Evolutionary conservation across 1,139 yeast genomes (phyloP).

Genomic region (Nadsonia commutata): DNA sequence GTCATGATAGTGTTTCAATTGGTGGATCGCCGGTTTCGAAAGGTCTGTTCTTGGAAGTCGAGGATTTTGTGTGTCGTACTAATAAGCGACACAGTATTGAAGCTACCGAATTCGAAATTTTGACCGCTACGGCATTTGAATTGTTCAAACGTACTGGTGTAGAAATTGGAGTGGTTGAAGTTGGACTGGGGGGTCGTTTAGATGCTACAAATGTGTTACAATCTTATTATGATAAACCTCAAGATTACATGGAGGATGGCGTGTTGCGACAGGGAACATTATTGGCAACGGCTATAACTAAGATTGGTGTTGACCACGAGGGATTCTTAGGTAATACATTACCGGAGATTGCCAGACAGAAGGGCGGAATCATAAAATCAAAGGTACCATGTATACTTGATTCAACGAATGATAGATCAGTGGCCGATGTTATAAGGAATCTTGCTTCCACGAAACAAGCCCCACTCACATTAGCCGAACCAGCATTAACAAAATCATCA

Average conservation of each 20-base stretch:
- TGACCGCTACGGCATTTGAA: conserved; percentile 72
- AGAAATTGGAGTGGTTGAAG: conserved; percentile 68
- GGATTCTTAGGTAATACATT: conserved; percentile 52
- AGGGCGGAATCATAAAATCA: conserved; percentile 68
- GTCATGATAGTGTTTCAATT: conserved; percentile 63
- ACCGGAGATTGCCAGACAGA: conserved; percentile 51
- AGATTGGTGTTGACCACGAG: conserved; percentile 78
- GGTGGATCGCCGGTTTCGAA: conserved; percentile 42
- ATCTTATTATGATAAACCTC: conserved; percentile 5
- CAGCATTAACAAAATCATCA: conserved; percentile 6
- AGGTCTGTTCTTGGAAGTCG: conserved; percentile 32
- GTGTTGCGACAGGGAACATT: conserved; percentile 10
- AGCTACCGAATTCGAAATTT: conserved; percentile 76
- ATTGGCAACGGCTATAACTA: conserved; percentile 60
- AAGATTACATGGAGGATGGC: not conserved
- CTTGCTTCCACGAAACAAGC: conserved; percentile 12
- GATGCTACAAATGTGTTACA: conserved; percentile 71
- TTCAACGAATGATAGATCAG: conserved; percentile 43
- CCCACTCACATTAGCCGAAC: conserved; percentile 7
- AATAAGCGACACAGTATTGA: conserved; percentile 26
- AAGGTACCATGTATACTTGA: conserved; percentile 57
- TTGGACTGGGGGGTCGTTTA: conserved; percentile 76
- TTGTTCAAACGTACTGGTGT: conserved; percentile 48
- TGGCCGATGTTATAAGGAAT: conserved; percentile 28
- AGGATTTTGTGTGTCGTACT: conserved; percentile 24